These are phyloP conservation scores for Claviceps spartinae DNA, from an alignment of 2,329 filamentous ascomycete genomes.

Conservation along the genomic window DNA sequence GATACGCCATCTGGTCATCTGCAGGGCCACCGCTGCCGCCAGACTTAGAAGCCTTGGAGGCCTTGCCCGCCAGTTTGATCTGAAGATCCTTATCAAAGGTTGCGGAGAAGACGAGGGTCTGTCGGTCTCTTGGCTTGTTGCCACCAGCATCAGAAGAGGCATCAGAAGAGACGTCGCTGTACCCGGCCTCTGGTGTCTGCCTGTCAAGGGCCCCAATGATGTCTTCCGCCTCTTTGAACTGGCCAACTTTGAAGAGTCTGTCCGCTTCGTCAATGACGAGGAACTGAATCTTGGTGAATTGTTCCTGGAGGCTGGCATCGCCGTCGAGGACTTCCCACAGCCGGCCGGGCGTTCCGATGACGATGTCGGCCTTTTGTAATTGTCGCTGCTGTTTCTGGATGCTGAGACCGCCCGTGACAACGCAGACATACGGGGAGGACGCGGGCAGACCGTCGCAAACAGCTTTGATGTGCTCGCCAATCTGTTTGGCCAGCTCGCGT, in stretches of 20 bases:
- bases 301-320: slow-evolving; percentile 52
- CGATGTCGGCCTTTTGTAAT: slow-evolving; percentile 70
- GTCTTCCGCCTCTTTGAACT: slow-evolving; percentile 88
- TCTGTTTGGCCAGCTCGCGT: slow-evolving; percentile 89
- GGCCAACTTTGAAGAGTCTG: slow-evolving; percentile 76
- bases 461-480: slow-evolving; percentile 67
- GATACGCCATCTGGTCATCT: slow-evolving; percentile 79
- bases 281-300: slow-evolving; percentile 63
- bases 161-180: slow-evolving; percentile 26
- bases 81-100: slow-evolving; percentile 89
- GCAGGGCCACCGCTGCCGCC: slow-evolving; percentile 31
- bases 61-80: slow-evolving; percentile 75
- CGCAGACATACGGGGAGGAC: slow-evolving; percentile 60
- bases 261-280: slow-evolving; percentile 92
- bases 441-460: slow-evolving; percentile 51
- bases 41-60: slow-evolving; percentile 28
- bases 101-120: slow-evolving; percentile 92
- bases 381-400: slow-evolving; percentile 90
- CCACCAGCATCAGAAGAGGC: slow-evolving; percentile 28
- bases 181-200: slow-evolving; percentile 46
- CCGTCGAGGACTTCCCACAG: slow-evolving; percentile 87
- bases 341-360: slow-evolving; percentile 85
- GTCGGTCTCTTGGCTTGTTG: slow-evolving; percentile 41
- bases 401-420: slow-evolving; percentile 82
- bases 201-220: slow-evolving; percentile 72